phyloP scores from a whole-genome alignment of 345 rosid genomes.

The Rhizophora apiculata region DNA sequence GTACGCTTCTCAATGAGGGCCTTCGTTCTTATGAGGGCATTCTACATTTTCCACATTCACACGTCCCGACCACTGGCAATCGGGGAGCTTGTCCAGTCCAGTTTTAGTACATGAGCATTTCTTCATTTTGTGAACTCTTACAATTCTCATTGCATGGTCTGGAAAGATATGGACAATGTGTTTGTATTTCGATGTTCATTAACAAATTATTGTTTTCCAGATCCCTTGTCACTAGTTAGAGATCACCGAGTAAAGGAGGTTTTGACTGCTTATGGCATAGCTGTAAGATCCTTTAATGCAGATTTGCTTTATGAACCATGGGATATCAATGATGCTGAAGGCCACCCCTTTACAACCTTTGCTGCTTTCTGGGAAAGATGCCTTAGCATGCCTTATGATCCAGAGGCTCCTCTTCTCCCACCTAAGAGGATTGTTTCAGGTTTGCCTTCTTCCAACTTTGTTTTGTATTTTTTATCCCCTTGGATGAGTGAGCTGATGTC shows the following conservation, averaged over 20 bases:
- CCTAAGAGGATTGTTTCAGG: constrained; percentile 94
- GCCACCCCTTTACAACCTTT: constrained; percentile 72
- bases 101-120: constrained; percentile 2
- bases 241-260: constrained; percentile 90
- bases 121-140: constrained; percentile 7
- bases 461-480: not conserved
- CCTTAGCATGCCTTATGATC: constrained; percentile 95
- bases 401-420: constrained; percentile 96
- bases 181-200: not conserved
- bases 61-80: too few relatives aligned
- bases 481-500: not conserved
- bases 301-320: constrained; percentile 99
- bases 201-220: constrained; percentile 47
- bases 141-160: not conserved
- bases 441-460: constrained; percentile 24
- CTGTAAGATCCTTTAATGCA: constrained; percentile 77
- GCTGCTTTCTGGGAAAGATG: constrained; percentile 88
- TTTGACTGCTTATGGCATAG: constrained; percentile 66
- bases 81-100: not conserved
- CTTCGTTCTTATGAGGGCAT: too few relatives aligned
- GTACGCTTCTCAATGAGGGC: too few relatives aligned
- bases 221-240: constrained; percentile 87
- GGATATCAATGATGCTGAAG: constrained; percentile 84
- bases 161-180: not conserved
- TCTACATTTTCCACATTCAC: too few relatives aligned